Evolutionary conservation across 768 basidiomycete species (phyloP), one percentile per base, ranked within the genome.

Genomic region (Ephemerocybe angulata): DNA sequence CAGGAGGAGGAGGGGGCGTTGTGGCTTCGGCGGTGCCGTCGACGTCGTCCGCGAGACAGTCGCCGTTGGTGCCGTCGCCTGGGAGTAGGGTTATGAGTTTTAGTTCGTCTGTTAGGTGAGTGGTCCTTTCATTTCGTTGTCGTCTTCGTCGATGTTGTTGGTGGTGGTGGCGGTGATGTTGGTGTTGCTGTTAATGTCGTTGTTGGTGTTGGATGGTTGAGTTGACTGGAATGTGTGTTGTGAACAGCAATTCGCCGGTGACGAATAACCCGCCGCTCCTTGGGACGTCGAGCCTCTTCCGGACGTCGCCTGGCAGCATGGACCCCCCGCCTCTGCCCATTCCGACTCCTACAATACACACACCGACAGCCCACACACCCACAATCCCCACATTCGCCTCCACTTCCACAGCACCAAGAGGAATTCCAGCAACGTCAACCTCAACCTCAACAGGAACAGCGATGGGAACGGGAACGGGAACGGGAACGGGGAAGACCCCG

Each of bases 41-140:
- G 25, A 40, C 54, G 21, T 61, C 58, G 21, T 62, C 67, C 11
- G 55, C 66, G 15, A 57, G 66, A 44, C 63, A 59, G 11, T 65
- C 67, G 11, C 65, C 68, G 15, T 50, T 61, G 4, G 50, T 62
- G 33, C 63, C 63, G 17, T 66, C 64, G 1, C 64, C 59, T 3
- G 52, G 59, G 33, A 59, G 58, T 58, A 63, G 65, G 15, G 37
- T 64, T 4, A 51, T 55, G 33, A 65, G 65, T 42, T 63, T 61
- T 50, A 60, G 62, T 3, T 67, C 67, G 13, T 52, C 59, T 37
- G 52, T 63, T 17, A 62, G 56, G 64, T 67, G 56, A 41, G 63
- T 64, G n/a, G 27, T 28, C 5, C 22, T 17, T n/a, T n/a, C n/a
- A n/a, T n/a, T n/a, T n/a, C n/a, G n/a, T n/a, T n/a, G n/a, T n/a